Evolutionary conservation across 164 flowering plant genomes (phyloP).

Genomic region (Taxillus chinensis): DNA sequence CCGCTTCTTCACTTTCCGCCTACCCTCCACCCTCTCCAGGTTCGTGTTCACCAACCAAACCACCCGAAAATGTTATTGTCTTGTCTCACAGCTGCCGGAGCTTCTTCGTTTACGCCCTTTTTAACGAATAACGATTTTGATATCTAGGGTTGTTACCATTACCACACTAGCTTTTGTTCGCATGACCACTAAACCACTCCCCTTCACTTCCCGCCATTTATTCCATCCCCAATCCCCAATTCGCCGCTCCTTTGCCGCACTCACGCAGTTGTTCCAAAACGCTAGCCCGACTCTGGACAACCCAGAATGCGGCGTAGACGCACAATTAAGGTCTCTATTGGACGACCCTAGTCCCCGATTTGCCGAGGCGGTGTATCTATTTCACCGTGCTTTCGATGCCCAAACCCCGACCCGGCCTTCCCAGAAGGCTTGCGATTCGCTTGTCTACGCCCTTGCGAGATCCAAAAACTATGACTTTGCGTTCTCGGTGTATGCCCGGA

Average conservation of each 20-base stretch:
- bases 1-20: no score
- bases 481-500: slow-evolving; percentile 30
- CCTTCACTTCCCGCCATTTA: background rate
- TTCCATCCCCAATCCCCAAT: background rate
- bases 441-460: slow-evolving; percentile 30
- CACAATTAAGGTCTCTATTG: slow-evolving; percentile 29
- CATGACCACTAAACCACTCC: background rate
- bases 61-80: no score
- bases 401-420: slow-evolving; percentile 27
- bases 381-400: slow-evolving; percentile 18
- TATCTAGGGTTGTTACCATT: no score
- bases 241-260: slow-evolving; percentile 4
- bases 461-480: slow-evolving; percentile 33
- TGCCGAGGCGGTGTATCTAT: slow-evolving; percentile 27
- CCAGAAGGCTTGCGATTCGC: slow-evolving; percentile 25
- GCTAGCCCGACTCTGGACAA: background rate
- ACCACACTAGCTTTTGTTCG: background rate
- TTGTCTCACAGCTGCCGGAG: no score
- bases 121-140: no score
- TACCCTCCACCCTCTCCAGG: no score
- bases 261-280: slow-evolving; percentile 1
- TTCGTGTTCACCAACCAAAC: no score
- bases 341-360: slow-evolving; percentile 25
- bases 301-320: slow-evolving; percentile 13
- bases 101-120: no score